Evolutionary conservation across 2,329 filamentous ascomycete genomes (phyloP), one percentile per base, ranked within the genome.

Genomic region (Cryphonectria parasitica): DNA sequence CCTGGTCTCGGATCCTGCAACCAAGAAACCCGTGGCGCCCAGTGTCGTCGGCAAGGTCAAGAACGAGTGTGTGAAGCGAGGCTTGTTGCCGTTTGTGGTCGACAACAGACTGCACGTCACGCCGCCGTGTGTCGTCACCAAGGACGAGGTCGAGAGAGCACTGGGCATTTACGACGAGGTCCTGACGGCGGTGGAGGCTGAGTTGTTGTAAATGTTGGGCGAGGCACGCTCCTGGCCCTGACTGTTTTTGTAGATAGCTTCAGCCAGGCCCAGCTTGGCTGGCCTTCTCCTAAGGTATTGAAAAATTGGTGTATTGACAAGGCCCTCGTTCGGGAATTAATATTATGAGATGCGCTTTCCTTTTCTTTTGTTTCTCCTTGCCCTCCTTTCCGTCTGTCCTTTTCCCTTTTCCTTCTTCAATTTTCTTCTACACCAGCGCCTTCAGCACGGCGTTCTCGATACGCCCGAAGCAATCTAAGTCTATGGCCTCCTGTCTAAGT

Each of bases 401-500:
- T 5, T 15, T 17, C 15, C 13, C 4, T 17, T 17, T 43, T 17
- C 1, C 4, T 43, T 43, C 13, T 43, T 3, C 41, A 1, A 7
- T 5, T 2, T 25, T 28, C 17, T 56, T 36, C 11, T 70, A 61
- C 5, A 25, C 17, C 36, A 67, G 45, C 17, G 39, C 63, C 52
- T 67, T 17, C n/a, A 69, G 13, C 15, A 70, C 54, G 15, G 67
- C 76, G 0, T 73, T 65, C 65, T 81, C 77, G 17, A 81, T 67
- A 11, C 76, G 72, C 2, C 68, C 73, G 39, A 80, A 76, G 49
- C 77, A 79, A 69, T 81, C 76, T 67, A 79, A 72, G 8, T 72
- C 72, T 41, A 76, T 68, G 19, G 77, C 77, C 70, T 79, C 75
- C 64, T 73, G 72, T 74, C 73, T 76, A 64, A 82, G 72, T 13